Conservation (phyloP, 441 rosid genomes). For the Gossypium gossypioides region DNA sequence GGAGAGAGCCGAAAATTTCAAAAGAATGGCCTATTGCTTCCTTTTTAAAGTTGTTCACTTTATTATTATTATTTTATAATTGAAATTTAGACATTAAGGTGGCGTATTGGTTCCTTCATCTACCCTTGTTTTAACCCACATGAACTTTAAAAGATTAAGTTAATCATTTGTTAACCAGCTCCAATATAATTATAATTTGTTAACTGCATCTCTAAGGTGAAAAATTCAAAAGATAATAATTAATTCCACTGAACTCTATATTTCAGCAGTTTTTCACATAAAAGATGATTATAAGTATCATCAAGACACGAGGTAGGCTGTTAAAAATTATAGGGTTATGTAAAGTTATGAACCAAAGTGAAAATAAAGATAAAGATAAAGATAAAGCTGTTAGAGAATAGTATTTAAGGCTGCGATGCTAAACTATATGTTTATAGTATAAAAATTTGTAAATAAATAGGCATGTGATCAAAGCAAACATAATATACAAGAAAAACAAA, state of each 20-base stretch:
- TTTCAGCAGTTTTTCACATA: conserved; percentile 18
- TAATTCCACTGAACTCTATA: conserved; percentile 9
- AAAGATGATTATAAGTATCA: conserved; percentile 30
- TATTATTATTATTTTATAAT: conserved; percentile 5
- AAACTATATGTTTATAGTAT: neutral
- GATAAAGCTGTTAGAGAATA: conserved; percentile 20
- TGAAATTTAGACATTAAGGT: too few relatives aligned
- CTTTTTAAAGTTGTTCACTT: conserved; percentile 22
- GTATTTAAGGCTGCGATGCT: neutral
- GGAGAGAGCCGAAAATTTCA: conserved; percentile 15
- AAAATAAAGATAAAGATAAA: neutral
- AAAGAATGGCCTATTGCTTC: conserved; percentile 18
- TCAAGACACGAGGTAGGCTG: neutral
- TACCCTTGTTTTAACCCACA: neutral
- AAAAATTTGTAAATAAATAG: neutral
- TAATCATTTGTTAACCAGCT: conserved; percentile 15
- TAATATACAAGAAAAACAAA: neutral
- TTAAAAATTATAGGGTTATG: too few relatives aligned
- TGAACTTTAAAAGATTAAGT: neutral
- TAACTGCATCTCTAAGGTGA: neutral
- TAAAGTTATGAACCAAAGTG: too few relatives aligned
- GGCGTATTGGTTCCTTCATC: neutral
- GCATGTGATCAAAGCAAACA: conserved; percentile 10
- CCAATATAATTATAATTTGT: conserved; percentile 18
- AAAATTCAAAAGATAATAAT: conserved; percentile 17